Percentiles rank a stretch among this genome's conserved stretches.
Evolutionary conservation across 345 rosid species (phyloP).

Genomic region (Syzygium aromaticum): DNA sequence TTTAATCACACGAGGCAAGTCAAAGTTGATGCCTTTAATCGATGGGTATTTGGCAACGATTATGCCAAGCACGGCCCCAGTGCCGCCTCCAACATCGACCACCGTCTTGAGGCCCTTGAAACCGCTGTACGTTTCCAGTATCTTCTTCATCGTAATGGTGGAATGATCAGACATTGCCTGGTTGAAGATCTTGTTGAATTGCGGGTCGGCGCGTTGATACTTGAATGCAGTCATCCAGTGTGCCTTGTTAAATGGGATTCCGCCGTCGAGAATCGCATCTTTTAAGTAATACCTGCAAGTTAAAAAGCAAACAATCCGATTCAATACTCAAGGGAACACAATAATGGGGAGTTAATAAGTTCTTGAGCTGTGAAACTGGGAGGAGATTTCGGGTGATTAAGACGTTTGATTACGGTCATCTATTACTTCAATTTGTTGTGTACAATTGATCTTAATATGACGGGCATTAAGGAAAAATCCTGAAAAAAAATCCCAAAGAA

Average conservation of each 20-base stretch:
- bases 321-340: background rate
- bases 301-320: background rate
- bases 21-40: conserved; percentile 78
- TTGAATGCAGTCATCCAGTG: conserved; percentile 74
- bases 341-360: conserved; percentile 7
- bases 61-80: conserved; percentile 57
- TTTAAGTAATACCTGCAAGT: conserved; percentile 58
- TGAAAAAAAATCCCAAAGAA: background rate
- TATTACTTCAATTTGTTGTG: background rate
- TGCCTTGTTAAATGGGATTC: conserved; percentile 75
- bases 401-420: background rate
- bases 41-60: conserved; percentile 62
- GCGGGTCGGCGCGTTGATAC: conserved; percentile 61
- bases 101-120: conserved; percentile 52
- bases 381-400: background rate
- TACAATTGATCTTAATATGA: background rate
- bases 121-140: conserved; percentile 64
- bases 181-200: conserved; percentile 74
- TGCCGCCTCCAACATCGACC: conserved; percentile 92
- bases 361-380: conserved; percentile 19
- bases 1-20: conserved; percentile 71
- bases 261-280: conserved; percentile 72
- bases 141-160: conserved; percentile 60
- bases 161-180: conserved; percentile 71
- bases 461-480: background rate